These are phyloP conservation scores for Paulinella micropora DNA, from an alignment of 78 protist genomes.

Conservation along the genomic window DNA sequence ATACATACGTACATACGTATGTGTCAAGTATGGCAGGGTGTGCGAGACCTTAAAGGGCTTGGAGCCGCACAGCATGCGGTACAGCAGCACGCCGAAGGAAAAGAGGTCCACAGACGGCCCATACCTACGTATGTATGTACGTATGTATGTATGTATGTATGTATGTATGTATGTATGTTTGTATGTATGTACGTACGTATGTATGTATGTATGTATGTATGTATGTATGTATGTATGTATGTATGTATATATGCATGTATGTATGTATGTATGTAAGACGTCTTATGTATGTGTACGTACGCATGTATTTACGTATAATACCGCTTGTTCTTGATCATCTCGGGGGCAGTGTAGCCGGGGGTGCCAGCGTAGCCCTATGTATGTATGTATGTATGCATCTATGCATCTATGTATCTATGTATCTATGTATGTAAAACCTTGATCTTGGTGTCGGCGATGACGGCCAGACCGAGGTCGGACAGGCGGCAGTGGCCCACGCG, in stretches of 20 bases:
- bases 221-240: neutral
- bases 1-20: neutral
- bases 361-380: slow-evolving; percentile 10
- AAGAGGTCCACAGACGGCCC: neutral
- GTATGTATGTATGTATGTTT: neutral
- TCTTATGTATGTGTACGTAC: no score
- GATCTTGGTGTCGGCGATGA: neutral
- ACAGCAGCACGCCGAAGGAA: slow-evolving; percentile 9
- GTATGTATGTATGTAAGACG: no score
- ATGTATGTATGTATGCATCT: no score
- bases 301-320: no score
- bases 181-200: neutral
- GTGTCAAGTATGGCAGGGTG: neutral
- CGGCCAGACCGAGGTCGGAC: slow-evolving; percentile 9
- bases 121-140: neutral
- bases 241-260: no score
- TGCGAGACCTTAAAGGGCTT: slow-evolving; percentile 1
- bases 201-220: neutral
- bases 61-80: slow-evolving; percentile 1
- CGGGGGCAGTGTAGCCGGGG: slow-evolving; percentile 18
- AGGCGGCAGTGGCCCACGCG: neutral
- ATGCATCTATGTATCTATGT: no score
- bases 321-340: neutral
- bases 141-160: neutral
- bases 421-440: no score